Base-by-base conservation (phyloP, 495 filamentous ascomycete species). In the Aspergillus taichungensis region DNA sequence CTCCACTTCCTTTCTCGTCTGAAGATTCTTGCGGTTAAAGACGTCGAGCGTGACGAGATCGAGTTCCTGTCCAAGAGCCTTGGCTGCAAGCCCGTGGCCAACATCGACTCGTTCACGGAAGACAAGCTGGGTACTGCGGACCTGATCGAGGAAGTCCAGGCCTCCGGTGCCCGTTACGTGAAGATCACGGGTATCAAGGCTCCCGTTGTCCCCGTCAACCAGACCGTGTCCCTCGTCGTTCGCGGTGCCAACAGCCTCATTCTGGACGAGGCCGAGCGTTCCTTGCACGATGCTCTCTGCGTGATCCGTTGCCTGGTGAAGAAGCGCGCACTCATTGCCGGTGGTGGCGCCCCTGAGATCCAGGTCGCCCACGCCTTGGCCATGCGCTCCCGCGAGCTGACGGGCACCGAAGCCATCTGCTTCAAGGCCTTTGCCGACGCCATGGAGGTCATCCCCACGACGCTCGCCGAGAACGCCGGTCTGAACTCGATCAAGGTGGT, bases 21-120 rank as follows among this genome's bases (percentile, higher is more conserved):
- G 39, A 91, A 91, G 71, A 98, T 98, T 51, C 77, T 96, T 35
- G 87, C 80, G 45, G 78, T 98, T 69, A 96, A 95, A 71, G 91
- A 98, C 59, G 94, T 98, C 55, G 92, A 98, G 72, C 82, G 92
- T 42, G 92, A 98, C 61, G 92, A 98, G 68, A 86, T 98, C 46
- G 92, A 98, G 66, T 98, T 98, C 70, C 85, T 98, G 62, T 96
- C 91, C 86, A 97, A 94, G 75, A 80, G 82, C 45, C 91, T 90
- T 13, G 92, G 92, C 63, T 98, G 92, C 77, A 98, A 98, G 73
- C 92, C 92, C 40, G 94, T 98, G 54, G 92, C 92, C 54, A 94
- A 98, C 67, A 87, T 97, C 62, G 92, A 98, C 68, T 92, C 87
- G 40, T 98, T 98, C 76, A 94, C 88, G 33, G 92, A 97, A 68